Evolutionary conservation across 768 basidiomycete genomes (phyloP).

Genomic region (Pleurotus tuoliensis): DNA sequence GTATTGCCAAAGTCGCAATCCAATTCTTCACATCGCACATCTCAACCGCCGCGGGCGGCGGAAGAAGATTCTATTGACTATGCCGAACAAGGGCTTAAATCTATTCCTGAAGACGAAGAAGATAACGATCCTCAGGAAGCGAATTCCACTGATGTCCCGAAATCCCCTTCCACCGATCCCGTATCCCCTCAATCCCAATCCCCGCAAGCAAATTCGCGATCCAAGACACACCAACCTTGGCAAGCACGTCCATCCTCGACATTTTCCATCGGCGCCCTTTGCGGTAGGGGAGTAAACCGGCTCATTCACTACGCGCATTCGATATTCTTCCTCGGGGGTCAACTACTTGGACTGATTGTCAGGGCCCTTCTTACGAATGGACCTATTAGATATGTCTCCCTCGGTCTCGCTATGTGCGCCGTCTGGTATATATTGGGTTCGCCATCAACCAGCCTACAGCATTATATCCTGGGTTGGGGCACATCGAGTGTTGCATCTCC

Average conservation of each 20-base stretch:
- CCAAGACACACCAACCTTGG: constrained; percentile 21
- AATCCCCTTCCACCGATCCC: constrained; percentile 20
- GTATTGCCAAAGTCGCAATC: constrained; percentile 17
- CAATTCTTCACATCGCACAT: constrained; percentile 32
- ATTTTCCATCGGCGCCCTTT: constrained; percentile 39
- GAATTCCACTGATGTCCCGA: constrained; percentile 15
- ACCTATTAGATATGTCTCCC: constrained; percentile 36
- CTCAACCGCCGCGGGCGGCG: constrained; percentile 30
- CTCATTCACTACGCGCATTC: constrained; percentile 18
- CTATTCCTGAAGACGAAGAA: constrained; percentile 67
- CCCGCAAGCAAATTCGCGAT: constrained; percentile 26
- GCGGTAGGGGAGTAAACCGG: constrained; percentile 36
- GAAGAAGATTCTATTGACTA: constrained; percentile 39
- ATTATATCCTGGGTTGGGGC: background rate
- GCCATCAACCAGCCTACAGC: constrained; percentile 7
- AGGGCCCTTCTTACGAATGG: constrained; percentile 39
- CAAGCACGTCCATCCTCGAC: constrained; percentile 16
- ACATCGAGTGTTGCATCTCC: constrained; percentile 20
- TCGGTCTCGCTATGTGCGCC: constrained; percentile 39
- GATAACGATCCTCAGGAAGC: background rate
- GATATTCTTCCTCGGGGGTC: constrained; percentile 21
- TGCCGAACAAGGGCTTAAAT: constrained; percentile 50
- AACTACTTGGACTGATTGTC: constrained; percentile 21
- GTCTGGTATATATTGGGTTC: constrained; percentile 41
- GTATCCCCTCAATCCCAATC: constrained; percentile 18